phyloP scores from a whole-genome alignment of 2,329 filamentous ascomycete species.

The Botryosphaeria agaves region DNA sequence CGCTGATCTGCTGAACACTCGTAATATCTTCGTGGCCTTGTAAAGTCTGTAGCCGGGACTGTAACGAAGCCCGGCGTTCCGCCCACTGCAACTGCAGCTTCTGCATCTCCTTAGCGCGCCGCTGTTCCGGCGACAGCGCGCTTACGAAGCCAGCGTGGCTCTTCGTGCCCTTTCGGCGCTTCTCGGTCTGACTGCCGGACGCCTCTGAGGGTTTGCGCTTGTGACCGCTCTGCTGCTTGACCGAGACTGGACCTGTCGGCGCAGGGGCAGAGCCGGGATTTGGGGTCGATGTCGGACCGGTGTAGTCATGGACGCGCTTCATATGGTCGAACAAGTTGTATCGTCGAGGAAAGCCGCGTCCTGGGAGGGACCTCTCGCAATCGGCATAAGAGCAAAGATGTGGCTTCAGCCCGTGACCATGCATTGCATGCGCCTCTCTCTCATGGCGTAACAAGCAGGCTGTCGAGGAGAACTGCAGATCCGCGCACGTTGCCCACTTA shows the following conservation, averaged over 20 bases:
- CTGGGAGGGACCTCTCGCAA: constrained; percentile 66
- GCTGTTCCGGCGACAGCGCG: not conserved
- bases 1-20: not conserved
- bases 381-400: constrained; percentile 77
- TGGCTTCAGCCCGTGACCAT: constrained; percentile 84
- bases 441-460: constrained; percentile 89
- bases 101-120: not conserved
- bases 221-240: not conserved
- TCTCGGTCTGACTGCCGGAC: too few species aligned
- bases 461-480: constrained; percentile 83
- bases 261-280: too few species aligned
- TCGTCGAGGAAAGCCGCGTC: constrained; percentile 81
- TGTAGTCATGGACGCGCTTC: constrained; percentile 70
- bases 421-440: constrained; percentile 88
- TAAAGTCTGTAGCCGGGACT: not conserved
- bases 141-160: too few species aligned
- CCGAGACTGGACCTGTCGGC: too few species aligned
- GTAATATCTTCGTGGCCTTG: not conserved
- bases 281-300: constrained; percentile 13
- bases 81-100: not conserved
- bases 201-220: not conserved
- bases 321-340: constrained; percentile 98
- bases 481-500: constrained; percentile 69
- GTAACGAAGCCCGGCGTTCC: not conserved
- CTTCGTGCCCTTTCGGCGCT: too few species aligned